phyloP scores from a whole-genome alignment of 176 grass and related monocot species.

The Phoenix dactylifera region DNA sequence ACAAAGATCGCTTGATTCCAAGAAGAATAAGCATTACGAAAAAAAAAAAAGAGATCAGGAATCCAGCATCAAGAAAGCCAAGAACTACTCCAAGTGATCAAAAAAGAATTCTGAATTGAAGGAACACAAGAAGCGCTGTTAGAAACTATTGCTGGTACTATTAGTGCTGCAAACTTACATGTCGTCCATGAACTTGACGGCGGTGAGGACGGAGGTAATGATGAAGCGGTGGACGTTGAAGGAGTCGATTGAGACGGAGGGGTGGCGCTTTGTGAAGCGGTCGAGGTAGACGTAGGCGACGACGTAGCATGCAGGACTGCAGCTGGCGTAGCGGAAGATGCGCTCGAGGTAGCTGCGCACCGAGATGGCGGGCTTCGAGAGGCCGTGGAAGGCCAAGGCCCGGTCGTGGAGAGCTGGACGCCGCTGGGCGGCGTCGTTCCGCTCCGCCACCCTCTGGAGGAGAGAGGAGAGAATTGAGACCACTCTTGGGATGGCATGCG shows the following conservation, averaged over 20 bases:
- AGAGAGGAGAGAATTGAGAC: constrained; percentile 76
- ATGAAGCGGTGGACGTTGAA: constrained; percentile 97
- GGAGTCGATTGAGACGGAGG: constrained; percentile 66
- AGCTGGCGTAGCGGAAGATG: constrained; percentile 85
- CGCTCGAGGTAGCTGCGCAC: constrained; percentile 84
- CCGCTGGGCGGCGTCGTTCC: constrained; percentile 42
- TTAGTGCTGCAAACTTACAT: constrained; percentile 41
- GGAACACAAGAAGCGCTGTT: constrained; percentile 15
- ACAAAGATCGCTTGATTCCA: too few relatives aligned
- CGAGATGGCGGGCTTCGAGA: constrained; percentile 84
- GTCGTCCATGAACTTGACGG: constrained; percentile 99
- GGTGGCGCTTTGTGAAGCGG: constrained; percentile 67
- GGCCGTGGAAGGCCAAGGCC: constrained; percentile 67
- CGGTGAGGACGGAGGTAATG: constrained; percentile 87
- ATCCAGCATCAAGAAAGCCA: too few relatives aligned
- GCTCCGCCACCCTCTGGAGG: constrained; percentile 55
- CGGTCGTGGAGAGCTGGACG: not conserved
- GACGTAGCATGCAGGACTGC: constrained; percentile 91
- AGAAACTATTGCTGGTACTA: not conserved
- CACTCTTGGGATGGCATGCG: constrained; percentile 54
- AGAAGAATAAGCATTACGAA: too few relatives aligned
- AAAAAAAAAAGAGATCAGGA: too few relatives aligned
- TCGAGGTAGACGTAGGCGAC: constrained; percentile 96
- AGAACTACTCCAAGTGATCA: too few relatives aligned
- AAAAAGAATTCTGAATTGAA: not conserved